phyloP scores from a whole-genome alignment of 139 green algal genomes.

The Nannochloris sp. region DNA sequence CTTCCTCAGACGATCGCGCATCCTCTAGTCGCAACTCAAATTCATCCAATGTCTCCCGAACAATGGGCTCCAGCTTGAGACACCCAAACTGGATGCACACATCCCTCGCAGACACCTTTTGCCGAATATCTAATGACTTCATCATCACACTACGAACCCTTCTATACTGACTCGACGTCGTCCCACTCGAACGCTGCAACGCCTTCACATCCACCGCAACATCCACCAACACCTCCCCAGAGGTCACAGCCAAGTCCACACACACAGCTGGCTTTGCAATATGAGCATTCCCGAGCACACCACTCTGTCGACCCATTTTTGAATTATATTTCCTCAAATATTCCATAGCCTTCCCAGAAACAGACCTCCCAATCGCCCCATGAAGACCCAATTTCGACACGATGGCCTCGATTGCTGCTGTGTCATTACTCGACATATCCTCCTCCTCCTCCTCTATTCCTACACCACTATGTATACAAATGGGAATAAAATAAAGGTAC shows the following conservation, averaged over 20 bases:
- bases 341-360: too few species aligned
- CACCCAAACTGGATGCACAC: conserved; percentile 27
- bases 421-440: too few species aligned
- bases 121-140: conserved; percentile 12
- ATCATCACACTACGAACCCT: conserved; percentile 11
- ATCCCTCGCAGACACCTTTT: conserved; percentile 10
- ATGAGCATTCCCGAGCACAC: conserved; percentile 7
- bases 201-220: not conserved
- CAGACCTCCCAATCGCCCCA: too few species aligned
- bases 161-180: conserved; percentile 13
- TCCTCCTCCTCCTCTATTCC: too few species aligned
- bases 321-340: too few species aligned
- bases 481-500: too few species aligned
- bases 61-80: conserved; percentile 7
- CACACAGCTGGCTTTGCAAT: conserved; percentile 22
- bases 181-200: conserved; percentile 3
- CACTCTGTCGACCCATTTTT: too few species aligned
- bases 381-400: too few species aligned
- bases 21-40: conserved; percentile 16
- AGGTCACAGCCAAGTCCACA: conserved; percentile 15
- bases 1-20: not conserved
- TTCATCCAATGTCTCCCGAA: conserved; percentile 8
- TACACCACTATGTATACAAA: too few species aligned
- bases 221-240: not conserved
- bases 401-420: too few species aligned